Evolutionary conservation across 2,329 filamentous ascomycete species (phyloP).

Genomic region (Ophiosphaerella herpotricha): DNA sequence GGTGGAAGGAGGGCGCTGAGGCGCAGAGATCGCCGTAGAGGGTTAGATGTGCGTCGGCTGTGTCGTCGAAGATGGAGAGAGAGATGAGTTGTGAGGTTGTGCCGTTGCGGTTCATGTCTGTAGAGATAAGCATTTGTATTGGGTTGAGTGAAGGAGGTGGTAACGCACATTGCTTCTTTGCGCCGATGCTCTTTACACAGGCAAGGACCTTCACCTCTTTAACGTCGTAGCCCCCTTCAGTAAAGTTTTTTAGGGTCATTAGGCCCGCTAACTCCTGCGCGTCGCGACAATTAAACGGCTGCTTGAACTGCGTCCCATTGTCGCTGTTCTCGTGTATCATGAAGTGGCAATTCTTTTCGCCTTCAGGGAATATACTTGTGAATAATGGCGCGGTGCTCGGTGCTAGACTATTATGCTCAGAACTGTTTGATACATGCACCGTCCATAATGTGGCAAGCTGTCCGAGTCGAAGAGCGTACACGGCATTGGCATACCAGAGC

Average conservation of each 20-base stretch:
- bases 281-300: slow-evolving; percentile 52
- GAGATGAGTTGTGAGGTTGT: slow-evolving; percentile 54
- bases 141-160: too few relatives aligned
- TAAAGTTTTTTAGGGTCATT: slow-evolving; percentile 62
- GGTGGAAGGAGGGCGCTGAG: slow-evolving; percentile 52
- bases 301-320: slow-evolving; percentile 50
- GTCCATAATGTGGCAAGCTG: slow-evolving; percentile 63
- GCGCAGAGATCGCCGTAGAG: slow-evolving; percentile 59
- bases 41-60: slow-evolving; percentile 57
- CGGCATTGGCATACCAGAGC: slow-evolving; percentile 54
- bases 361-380: slow-evolving; percentile 63
- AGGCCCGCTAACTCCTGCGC: slow-evolving; percentile 50
- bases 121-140: neutral
- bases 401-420: slow-evolving; percentile 47
- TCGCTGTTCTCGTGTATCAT: slow-evolving; percentile 58
- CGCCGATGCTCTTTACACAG: slow-evolving; percentile 62
- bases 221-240: slow-evolving; percentile 60
- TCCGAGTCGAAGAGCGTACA: slow-evolving; percentile 56
- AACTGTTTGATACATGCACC: slow-evolving; percentile 57
- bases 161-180: slow-evolving; percentile 52
- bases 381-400: slow-evolving; percentile 54
- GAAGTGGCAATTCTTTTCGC: slow-evolving; percentile 59
- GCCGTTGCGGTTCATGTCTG: slow-evolving; percentile 55
- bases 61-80: slow-evolving; percentile 63
- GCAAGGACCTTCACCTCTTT: slow-evolving; percentile 58